These are phyloP conservation scores for Calonectria fujianensis DNA, from an alignment of 2,329 filamentous ascomycete genomes.

Conservation along the genomic window DNA sequence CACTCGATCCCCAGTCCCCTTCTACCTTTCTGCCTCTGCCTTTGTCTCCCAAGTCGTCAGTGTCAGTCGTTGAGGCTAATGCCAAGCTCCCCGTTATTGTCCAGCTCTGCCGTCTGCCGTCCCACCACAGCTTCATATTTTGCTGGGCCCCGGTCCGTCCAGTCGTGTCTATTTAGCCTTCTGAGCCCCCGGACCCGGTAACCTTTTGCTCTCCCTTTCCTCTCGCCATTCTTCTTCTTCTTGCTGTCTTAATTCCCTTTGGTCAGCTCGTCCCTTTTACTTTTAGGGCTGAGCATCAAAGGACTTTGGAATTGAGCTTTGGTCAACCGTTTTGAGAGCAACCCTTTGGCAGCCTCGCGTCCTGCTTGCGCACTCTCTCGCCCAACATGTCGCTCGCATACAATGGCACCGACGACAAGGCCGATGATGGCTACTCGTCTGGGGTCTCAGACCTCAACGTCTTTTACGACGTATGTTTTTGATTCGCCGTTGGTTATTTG, in stretches of 20 bases:
- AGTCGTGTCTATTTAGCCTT: constrained; percentile 48
- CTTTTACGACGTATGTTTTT: constrained; percentile 82
- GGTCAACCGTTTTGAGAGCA: constrained; percentile 34
- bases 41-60: constrained; percentile 14
- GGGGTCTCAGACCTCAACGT: constrained; percentile 83
- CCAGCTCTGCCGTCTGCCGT: constrained; percentile 19
- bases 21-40: constrained; percentile 5
- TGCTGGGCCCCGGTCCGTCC: constrained; percentile 27
- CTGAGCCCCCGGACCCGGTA: constrained; percentile 40
- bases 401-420: constrained; percentile 70
- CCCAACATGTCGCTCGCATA: constrained; percentile 62
- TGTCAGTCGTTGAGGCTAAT: constrained; percentile 26
- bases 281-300: constrained; percentile 41
- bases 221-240: constrained; percentile 37
- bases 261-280: constrained; percentile 16
- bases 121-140: constrained; percentile 37
- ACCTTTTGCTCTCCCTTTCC: constrained; percentile 27
- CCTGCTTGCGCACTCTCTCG: constrained; percentile 29
- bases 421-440: constrained; percentile 71
- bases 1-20: constrained; percentile 23
- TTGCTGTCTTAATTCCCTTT: constrained; percentile 16
- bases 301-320: constrained; percentile 20
- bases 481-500: background rate
- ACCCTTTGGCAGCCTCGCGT: constrained; percentile 40
- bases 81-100: constrained; percentile 25